Base-by-base conservation (phyloP, 176 grass and related monocot species). In the Thinopyrum elongatum region DNA sequence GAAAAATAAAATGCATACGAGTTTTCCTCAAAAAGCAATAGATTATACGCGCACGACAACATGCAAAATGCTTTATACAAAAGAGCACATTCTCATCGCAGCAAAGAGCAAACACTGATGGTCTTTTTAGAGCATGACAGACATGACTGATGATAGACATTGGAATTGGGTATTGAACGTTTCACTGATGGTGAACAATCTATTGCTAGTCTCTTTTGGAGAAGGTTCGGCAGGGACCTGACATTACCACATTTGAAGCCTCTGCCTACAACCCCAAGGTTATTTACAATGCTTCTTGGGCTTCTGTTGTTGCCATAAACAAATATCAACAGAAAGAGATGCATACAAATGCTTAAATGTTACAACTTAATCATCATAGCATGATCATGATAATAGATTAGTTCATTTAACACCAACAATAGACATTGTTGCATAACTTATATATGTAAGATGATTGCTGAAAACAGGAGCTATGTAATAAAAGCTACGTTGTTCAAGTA, bases 221-320 rank as follows among this genome's bases (percentile, higher is more conserved):
- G 69, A 23, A 22, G 78, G 73, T 68, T 93, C 89, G 10, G 47
- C 81, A 53, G 47, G 11, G 35, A 90, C 84, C 3, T 88, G 38
- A 90, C 73, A 25, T 62, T 87, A 78, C 90, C 91, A 61, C 93
- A 84, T 65, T 98, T 98, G 19, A 98, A 70, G 1, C 96, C 93
- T 88, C 96, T 92, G 11, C 93, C 90, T 33, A 95, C 91, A 21
- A 98, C 86, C 30, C 93, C 91, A 14, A 95, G 86, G 82, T 98
- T 87, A 70, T 87, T 91, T 16, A 95, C 87, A 28, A 78, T 88
- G 65, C 88, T 90, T 83, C 49, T 70, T 14, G 83, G 73, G 58
- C 88, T 89, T 78, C 74, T 4, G 53, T 84, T 72, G 85, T 83
- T 61, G 76, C 82, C 68, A 39, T 41, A 41, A 41, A 41, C 2